Base-by-base conservation (phyloP, 768 basidiomycete species). In the Boletellus emodensis region DNA sequence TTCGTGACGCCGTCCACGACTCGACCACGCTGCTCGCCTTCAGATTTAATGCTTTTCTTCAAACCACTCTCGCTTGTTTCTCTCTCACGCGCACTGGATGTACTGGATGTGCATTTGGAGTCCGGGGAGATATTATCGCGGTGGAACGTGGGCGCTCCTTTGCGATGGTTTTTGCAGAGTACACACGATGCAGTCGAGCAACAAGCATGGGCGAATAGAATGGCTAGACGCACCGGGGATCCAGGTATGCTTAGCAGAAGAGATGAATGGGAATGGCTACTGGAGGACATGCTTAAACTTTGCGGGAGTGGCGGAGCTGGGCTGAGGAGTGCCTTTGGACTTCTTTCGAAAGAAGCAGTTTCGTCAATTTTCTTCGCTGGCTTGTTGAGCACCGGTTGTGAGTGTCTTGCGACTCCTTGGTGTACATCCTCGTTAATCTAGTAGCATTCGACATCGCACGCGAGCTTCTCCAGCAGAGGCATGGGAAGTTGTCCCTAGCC, bases 71-170 rank as follows among this genome's bases (percentile, higher is more conserved):
- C 87, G 0, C 68, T 85, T 17, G 69, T 81, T 3, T 82, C 88
- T 1, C 74, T 97, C 8, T 94, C 94, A 0, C 80, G 81, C 46
- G 83, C 85, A 6, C 79, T 99, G 36, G 95, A 99, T 64, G 82
- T 93, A 44, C 78, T 97, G 45, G 95, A 98, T 68, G 81, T 95
- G 2, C 95, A 98, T 66, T 78, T 99, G 12, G 91, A 96, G 62
- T 88, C 89, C 0, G 94, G 91, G 18, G 95, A 98, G 68, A 90
- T 93, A 39, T 73, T 99, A 15, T 80, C 89, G 3, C 79, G 91
- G 26, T 99, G 94, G 94, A 79, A 78, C 59, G 87, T 87, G 2
- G 79, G 88, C 20, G 86, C 86, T 2, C 85, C 90, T 2, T 70
- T 97, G 39, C 78, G 83, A n/a, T 97, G 93, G 89, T 90, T 98